Conservation (phyloP, 176 grass and related monocot species). For the Echinochloa phyllopogon region DNA sequence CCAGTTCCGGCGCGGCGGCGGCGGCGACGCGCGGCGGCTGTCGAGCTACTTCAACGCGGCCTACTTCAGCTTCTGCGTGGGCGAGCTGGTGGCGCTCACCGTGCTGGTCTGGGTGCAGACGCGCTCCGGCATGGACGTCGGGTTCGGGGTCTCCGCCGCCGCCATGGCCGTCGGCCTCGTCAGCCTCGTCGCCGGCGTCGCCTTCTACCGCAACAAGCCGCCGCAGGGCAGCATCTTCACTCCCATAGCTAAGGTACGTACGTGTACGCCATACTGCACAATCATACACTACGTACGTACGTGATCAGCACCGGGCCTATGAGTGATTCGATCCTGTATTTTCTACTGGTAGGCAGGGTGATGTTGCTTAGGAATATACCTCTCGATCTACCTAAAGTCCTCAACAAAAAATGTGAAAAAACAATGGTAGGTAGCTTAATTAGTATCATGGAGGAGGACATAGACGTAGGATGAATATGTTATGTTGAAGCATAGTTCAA, state of each 20-base stretch:
- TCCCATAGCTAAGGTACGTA: conserved; percentile 63
- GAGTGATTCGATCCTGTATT: too few relatives aligned
- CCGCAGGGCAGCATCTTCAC: conserved; percentile 93
- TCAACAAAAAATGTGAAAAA: not conserved
- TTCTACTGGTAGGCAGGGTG: too few relatives aligned
- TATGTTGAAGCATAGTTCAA: not conserved
- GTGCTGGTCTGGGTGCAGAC: conserved; percentile 91
- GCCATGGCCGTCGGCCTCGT: conserved; percentile 63
- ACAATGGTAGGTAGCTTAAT: not conserved
- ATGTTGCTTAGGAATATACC: too few relatives aligned
- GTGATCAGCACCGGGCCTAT: too few relatives aligned
- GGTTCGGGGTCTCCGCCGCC: conserved; percentile 67
- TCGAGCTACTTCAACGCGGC: conserved; percentile 91
- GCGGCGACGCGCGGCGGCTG: conserved; percentile 44
- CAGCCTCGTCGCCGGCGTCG: conserved; percentile 63
- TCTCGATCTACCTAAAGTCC: too few relatives aligned
- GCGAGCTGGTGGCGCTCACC: conserved; percentile 87
- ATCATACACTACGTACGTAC: too few relatives aligned
- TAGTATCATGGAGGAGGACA: not conserved
- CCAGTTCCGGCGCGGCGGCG: conserved; percentile 57
- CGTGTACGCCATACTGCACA: too few relatives aligned
- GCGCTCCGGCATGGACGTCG: conserved; percentile 75
- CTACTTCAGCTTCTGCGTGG: conserved; percentile 92
- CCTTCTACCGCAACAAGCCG: conserved; percentile 81
- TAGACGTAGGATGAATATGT: not conserved